phyloP scores from a whole-genome alignment of 2,329 filamentous ascomycete species.

The Arthroderma sp. region DNA sequence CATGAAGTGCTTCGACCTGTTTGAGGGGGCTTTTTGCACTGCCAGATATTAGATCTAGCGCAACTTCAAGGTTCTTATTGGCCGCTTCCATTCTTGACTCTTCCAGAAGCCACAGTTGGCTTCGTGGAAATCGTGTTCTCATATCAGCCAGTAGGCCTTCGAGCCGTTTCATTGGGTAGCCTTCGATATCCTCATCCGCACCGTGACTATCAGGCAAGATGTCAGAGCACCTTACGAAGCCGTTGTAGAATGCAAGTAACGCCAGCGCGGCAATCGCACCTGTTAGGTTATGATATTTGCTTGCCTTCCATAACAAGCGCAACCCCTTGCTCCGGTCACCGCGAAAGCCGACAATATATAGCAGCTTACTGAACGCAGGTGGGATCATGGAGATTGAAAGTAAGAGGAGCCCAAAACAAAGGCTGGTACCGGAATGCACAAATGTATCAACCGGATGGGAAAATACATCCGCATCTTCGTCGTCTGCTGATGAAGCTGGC shows the following conservation, averaged over 20 bases:
- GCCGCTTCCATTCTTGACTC: constrained; percentile 65
- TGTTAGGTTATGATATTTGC: constrained; percentile 74
- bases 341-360: constrained; percentile 80
- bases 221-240: constrained; percentile 71
- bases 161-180: constrained; percentile 60
- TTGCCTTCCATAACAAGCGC: constrained; percentile 79
- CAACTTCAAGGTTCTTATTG: constrained; percentile 51
- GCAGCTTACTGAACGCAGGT: constrained; percentile 72
- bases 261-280: constrained; percentile 78
- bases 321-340: constrained; percentile 77
- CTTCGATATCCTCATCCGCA: constrained; percentile 47
- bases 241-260: constrained; percentile 77
- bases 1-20: constrained; percentile 72
- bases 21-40: constrained; percentile 60
- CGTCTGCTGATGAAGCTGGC: not conserved
- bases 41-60: constrained; percentile 51
- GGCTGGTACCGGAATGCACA: constrained; percentile 73
- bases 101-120: constrained; percentile 75
- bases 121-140: constrained; percentile 65
- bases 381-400: constrained; percentile 87
- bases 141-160: constrained; percentile 56
- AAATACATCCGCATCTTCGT: constrained; percentile 51
- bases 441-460: constrained; percentile 71
- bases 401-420: constrained; percentile 78
- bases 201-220: constrained; percentile 51